These are phyloP conservation scores for Podospora pseudoanserina DNA, from an alignment of 495 filamentous ascomycete genomes.

Conservation along the genomic window DNA sequence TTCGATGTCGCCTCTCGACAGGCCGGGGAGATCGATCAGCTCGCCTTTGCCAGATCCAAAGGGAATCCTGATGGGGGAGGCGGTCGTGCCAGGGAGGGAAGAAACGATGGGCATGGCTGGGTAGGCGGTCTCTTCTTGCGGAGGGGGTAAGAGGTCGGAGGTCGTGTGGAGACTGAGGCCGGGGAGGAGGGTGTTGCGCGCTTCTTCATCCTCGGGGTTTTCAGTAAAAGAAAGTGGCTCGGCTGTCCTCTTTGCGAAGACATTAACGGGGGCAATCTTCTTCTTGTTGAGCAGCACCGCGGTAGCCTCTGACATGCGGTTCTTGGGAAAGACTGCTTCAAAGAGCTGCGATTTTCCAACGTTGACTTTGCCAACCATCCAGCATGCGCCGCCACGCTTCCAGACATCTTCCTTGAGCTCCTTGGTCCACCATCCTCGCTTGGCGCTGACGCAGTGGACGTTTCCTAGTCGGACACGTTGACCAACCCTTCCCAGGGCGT, in stretches of 20 bases:
- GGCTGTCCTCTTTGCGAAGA: slow-evolving; percentile 25
- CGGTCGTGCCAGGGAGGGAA: slow-evolving; percentile 85
- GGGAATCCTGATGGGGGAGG: slow-evolving; percentile 83
- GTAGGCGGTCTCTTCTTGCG: slow-evolving; percentile 64
- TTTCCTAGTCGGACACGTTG: slow-evolving; percentile 72
- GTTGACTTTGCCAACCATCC: slow-evolving; percentile 97
- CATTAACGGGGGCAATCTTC: slow-evolving; percentile 30
- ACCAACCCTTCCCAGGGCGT: slow-evolving; percentile 59
- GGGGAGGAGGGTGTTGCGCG: slow-evolving; percentile 20
- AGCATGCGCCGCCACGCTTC: slow-evolving; percentile 77
- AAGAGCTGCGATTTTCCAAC: slow-evolving; percentile 95
- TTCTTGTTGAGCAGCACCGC: slow-evolving; percentile 24
- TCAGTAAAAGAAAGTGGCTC: slow-evolving; percentile 15
- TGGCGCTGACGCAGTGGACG: slow-evolving; percentile 77
- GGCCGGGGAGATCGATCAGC: slow-evolving; percentile 85
- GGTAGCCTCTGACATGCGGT: slow-evolving; percentile 41
- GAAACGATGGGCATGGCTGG: slow-evolving; percentile 82
- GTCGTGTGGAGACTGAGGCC: slow-evolving; percentile 26
- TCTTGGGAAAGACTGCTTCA: slow-evolving; percentile 79
- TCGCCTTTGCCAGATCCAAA: slow-evolving; percentile 84
- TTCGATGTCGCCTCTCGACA: slow-evolving; percentile 69
- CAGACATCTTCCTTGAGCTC: slow-evolving; percentile 79
- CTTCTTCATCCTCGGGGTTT: slow-evolving; percentile 20
- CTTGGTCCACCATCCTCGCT: slow-evolving; percentile 82
- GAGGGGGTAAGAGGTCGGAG: slow-evolving; percentile 64